These are phyloP conservation scores for Leersia perrieri DNA, from an alignment of 176 grass and related monocot genomes.

Conservation along the genomic window DNA sequence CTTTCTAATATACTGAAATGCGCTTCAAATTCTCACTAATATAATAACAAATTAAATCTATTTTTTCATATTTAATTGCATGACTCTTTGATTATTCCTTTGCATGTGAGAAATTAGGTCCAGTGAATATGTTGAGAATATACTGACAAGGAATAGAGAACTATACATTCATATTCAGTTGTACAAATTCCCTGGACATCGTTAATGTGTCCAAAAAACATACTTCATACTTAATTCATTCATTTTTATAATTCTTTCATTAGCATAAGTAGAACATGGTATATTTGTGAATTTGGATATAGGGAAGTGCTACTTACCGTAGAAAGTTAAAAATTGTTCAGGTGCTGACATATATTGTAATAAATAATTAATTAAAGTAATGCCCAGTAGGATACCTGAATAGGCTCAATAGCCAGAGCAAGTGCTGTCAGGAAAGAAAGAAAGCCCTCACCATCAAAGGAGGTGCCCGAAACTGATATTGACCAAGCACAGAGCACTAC, in stretches of 20 bases:
- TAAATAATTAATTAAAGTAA: background rate
- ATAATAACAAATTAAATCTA: background rate
- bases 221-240: background rate
- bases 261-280: background rate
- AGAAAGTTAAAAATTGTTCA: background rate
- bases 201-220: background rate
- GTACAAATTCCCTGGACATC: background rate
- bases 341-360: background rate
- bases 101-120: background rate
- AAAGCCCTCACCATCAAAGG: constrained; percentile 49
- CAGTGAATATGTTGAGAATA: background rate
- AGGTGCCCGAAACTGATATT: constrained; percentile 48
- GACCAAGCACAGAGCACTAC: constrained; percentile 56
- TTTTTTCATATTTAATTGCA: constrained; percentile 1
- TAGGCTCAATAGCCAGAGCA: constrained; percentile 66
- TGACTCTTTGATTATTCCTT: background rate
- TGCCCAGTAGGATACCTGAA: constrained; percentile 48
- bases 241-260: background rate
- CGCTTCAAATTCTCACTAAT: background rate
- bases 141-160: background rate
- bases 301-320: background rate
- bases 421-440: constrained; percentile 69
- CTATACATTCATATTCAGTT: too few species aligned
- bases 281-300: constrained; percentile 15
- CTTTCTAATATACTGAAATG: background rate